These are phyloP conservation scores for Nemophila menziesii DNA, from an alignment of 257 asterid species.

Conservation along the genomic window DNA sequence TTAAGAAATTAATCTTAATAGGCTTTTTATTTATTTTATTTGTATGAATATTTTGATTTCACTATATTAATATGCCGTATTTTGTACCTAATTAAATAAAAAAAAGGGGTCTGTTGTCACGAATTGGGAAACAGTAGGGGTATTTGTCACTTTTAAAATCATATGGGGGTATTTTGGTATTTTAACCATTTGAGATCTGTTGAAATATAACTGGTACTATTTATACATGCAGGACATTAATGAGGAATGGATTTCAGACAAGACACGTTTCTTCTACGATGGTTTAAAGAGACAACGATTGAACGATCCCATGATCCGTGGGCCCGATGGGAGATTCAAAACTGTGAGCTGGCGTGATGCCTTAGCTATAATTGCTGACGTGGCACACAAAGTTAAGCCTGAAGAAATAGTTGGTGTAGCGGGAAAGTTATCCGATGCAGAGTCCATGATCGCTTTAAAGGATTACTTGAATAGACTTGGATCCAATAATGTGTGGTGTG, in stretches of 20 bases:
- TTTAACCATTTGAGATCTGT: no score
- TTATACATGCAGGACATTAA: constrained; percentile 62
- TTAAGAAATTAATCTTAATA: no score
- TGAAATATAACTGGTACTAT: constrained; percentile 7
- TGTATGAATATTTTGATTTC: no score
- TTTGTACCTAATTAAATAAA: no score
- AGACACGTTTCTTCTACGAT: constrained; percentile 94
- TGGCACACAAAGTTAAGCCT: constrained; percentile 63
- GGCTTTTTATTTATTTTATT: no score
- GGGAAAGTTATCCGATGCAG: constrained; percentile 94
- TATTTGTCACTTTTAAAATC: no score
- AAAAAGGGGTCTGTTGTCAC: no score
- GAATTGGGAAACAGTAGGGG: no score
- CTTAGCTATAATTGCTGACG: constrained; percentile 75
- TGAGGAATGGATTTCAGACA: constrained; percentile 99
- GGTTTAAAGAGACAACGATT: constrained; percentile 98
- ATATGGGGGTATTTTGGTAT: no score
- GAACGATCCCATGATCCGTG: constrained; percentile 95
- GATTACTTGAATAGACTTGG: constrained; percentile 88
- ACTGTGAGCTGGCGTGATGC: constrained; percentile 95
- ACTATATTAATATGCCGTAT: no score
- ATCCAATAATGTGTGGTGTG: constrained; percentile 85
- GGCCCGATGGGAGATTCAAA: constrained; percentile 94
- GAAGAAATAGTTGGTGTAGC: constrained; percentile 91
- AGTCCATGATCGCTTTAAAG: constrained; percentile 89